Conservation (phyloP, 2,329 filamentous ascomycete species). For the Monilinia polystroma region DNA sequence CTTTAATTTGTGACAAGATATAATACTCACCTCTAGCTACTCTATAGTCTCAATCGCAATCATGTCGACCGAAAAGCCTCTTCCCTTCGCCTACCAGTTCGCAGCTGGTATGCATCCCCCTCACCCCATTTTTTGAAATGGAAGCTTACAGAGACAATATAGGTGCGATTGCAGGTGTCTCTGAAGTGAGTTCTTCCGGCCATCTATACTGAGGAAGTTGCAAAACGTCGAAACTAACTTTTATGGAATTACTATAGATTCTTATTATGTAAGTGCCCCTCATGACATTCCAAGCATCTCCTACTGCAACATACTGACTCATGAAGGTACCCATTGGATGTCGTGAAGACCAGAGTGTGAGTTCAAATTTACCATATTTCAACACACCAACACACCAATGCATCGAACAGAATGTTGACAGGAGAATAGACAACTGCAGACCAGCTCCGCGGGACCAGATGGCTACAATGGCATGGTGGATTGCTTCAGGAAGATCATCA, state of each 20-base stretch:
- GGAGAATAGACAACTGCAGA: slow-evolving; percentile 74
- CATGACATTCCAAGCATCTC: slow-evolving; percentile 11
- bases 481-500: slow-evolving; percentile 96
- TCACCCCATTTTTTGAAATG: slow-evolving; percentile 32
- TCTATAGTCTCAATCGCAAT: slow-evolving; percentile 39
- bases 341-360: slow-evolving; percentile 97
- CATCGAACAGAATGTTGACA: slow-evolving; percentile 24
- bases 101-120: slow-evolving; percentile 65
- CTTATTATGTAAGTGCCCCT: slow-evolving; percentile 69
- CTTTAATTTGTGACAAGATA: neutral
- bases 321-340: slow-evolving; percentile 92
- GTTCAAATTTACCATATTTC: slow-evolving; percentile 38
- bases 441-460: slow-evolving; percentile 76
- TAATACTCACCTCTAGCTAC: neutral
- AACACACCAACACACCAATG: neutral
- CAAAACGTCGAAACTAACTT: slow-evolving; percentile 31
- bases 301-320: slow-evolving; percentile 24
- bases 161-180: slow-evolving; percentile 95
- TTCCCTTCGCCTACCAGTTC: slow-evolving; percentile 94
- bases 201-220: neutral
- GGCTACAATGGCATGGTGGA: slow-evolving; percentile 96
- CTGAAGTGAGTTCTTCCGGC: slow-evolving; percentile 66
- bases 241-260: slow-evolving; percentile 57
- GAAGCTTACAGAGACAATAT: slow-evolving; percentile 34
- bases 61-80: slow-evolving; percentile 70